Conservation (phyloP, 768 basidiomycete genomes). For the Suillus fuscotomentosus region DNA sequence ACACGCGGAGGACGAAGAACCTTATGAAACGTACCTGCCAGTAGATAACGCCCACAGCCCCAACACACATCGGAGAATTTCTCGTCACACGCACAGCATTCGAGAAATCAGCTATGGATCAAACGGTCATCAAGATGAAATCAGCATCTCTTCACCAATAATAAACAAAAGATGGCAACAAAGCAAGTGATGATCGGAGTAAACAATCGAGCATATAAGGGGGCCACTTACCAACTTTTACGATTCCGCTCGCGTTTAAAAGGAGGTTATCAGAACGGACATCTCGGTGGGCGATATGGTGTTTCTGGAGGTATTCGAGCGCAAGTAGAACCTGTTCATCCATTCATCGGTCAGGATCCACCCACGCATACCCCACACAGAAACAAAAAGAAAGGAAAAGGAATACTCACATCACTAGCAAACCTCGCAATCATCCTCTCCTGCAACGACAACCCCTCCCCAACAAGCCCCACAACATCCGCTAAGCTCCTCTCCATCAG, state of each 20-base stretch:
- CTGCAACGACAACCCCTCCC: conserved; percentile 58
- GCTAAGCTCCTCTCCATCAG: conserved; percentile 87
- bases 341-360: not conserved
- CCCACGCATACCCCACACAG: not conserved
- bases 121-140: not conserved
- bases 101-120: conserved; percentile 70
- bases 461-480: conserved; percentile 68
- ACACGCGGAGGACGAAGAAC: not conserved
- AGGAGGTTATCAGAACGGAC: conserved; percentile 82
- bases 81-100: conserved; percentile 61
- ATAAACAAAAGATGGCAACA: not conserved
- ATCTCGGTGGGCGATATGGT: conserved; percentile 78
- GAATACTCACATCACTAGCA: conserved; percentile 64
- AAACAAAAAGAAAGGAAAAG: not conserved
- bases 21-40: conserved; percentile 59
- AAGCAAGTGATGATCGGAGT: not conserved
- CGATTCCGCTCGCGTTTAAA: conserved; percentile 62
- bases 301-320: conserved; percentile 60
- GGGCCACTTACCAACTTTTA: conserved; percentile 65
- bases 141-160: conserved; percentile 5
- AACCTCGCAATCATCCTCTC: conserved; percentile 75
- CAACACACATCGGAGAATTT: conserved; percentile 50
- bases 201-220: not conserved
- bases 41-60: conserved; percentile 69
- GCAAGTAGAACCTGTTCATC: conserved; percentile 56